Evolutionary conservation across 2,329 filamentous ascomycete species (phyloP), one percentile per base, ranked within the genome.

Genomic region (Apiospora phragmitis): DNA sequence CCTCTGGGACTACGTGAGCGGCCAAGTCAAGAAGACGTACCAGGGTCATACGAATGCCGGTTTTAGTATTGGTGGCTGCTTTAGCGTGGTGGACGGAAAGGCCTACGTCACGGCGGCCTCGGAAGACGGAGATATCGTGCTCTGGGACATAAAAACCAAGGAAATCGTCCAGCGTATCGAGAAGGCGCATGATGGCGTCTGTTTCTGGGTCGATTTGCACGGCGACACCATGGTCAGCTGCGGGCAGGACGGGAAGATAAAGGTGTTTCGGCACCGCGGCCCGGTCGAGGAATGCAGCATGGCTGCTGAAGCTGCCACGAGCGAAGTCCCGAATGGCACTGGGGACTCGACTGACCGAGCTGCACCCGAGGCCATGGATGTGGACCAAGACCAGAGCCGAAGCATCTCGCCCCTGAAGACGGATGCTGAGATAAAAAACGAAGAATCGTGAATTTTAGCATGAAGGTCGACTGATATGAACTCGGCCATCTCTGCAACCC

Each of bases 21-120:
- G 95, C 9, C 90, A 91, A 38, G 96, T 96, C 75, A 92, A 97
- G 77, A 99, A 99, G 86, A 99, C 96, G 18, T 99, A 98, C 81
- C 94, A 98, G 80, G 96, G 96, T 0, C 96, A 98, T 78, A 83
- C 85, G 69, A 99, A 99, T 80, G 87, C 90, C 69, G 91, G 91
- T 72, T 98, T 93, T 81, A 95, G 94, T 74, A 87, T 98, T n/a
- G 90, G 90, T 3, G 94, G 94, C 4, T 92, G 92, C 51, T 98
- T 98, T 78, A 95, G 94, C 16, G 86, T 89, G 1, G 91, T 92
- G 73, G 84, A 85, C 55, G 59, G 49, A 0, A 65, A 26, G 51
- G 74, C 85, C 0, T 97, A 97, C 76, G 89, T 95, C 21, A 93
- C 91, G 0, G 93, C 92, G 43, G 94, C 95, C 0, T 97, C 94